These are phyloP conservation scores for Beauveria asiatica DNA, from an alignment of 2,329 filamentous ascomycete species.

Conservation along the genomic window DNA sequence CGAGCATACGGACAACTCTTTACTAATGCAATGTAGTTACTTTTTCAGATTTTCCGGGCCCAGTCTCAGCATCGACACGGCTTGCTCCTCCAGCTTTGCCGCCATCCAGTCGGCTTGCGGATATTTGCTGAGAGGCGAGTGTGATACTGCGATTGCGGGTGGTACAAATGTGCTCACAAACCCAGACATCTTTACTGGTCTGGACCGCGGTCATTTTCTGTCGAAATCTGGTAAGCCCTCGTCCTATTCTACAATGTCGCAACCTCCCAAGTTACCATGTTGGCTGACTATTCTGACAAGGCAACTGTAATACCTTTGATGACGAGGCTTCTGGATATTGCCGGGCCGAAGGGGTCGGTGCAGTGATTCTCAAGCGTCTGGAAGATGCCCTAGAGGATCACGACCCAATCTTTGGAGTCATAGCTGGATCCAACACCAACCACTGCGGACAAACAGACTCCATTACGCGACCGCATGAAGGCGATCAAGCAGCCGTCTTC, in stretches of 20 bases:
- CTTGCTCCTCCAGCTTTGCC: conserved; percentile 25
- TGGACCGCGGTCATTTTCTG: conserved; percentile 68
- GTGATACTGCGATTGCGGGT: conserved; percentile 71
- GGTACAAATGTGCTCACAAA: conserved; percentile 67
- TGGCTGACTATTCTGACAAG: neutral
- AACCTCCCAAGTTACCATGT: neutral
- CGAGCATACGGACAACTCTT: neutral
- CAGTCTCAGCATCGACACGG: conserved; percentile 27
- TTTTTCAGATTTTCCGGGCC: conserved; percentile 40
- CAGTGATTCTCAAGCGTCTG: conserved; percentile 69
- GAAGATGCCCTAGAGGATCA: conserved; percentile 70
- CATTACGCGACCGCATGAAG: conserved; percentile 75
- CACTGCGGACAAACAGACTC: conserved; percentile 75
- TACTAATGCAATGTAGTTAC: conserved; percentile 45
- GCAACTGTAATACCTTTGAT: conserved; percentile 59
- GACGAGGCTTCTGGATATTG: conserved; percentile 76
- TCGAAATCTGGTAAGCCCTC: conserved; percentile 33
- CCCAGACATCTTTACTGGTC: conserved; percentile 67
- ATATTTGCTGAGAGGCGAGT: conserved; percentile 56
- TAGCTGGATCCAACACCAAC: conserved; percentile 68
- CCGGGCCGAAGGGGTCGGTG: conserved; percentile 66
- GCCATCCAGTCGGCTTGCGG: conserved; percentile 36
- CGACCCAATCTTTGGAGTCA: conserved; percentile 68
- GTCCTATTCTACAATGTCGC: neutral
- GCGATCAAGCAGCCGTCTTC: conserved; percentile 65